Evolutionary conservation across 345 rosid species (phyloP).

Genomic region (Acer negundo): DNA sequence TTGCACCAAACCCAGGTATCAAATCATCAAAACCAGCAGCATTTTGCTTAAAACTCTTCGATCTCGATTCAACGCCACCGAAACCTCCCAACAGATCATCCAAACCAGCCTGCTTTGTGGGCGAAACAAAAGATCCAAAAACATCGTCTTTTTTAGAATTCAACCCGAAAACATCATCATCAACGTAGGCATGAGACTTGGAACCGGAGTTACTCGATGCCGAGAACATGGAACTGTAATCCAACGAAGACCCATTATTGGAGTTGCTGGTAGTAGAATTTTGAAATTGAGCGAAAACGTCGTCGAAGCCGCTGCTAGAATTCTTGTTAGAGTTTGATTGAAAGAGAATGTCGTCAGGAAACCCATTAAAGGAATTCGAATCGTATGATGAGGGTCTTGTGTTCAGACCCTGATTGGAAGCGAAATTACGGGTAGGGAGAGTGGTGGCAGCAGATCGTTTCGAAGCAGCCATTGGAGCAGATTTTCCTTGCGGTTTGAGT

Average conservation of each 20-base stretch:
- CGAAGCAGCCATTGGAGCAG: slow-evolving; percentile 79
- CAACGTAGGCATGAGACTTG: slow-evolving; percentile 33
- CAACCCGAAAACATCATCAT: slow-evolving; percentile 54
- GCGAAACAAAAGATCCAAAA: slow-evolving; percentile 52
- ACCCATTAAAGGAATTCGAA: slow-evolving; percentile 34
- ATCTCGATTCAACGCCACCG: slow-evolving; percentile 31
- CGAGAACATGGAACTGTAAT: slow-evolving; percentile 53
- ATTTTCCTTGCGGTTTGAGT: slow-evolving; percentile 81
- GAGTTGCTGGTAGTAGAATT: slow-evolving; percentile 33
- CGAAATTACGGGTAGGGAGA: slow-evolving; percentile 31
- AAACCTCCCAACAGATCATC: slow-evolving; percentile 64
- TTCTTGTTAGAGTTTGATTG: slow-evolving; percentile 29
- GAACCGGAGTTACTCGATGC: slow-evolving; percentile 30
- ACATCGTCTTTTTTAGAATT: slow-evolving; percentile 36
- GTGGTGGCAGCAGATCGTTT: slow-evolving; percentile 37
- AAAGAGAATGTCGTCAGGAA: slow-evolving; percentile 33
- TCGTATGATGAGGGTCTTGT: slow-evolving; percentile 28
- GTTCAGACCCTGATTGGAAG: slow-evolving; percentile 16
- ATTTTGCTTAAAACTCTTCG: slow-evolving; percentile 29
- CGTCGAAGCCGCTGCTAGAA: slow-evolving; percentile 46
- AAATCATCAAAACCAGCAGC: slow-evolving; percentile 58
- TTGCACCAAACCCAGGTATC: slow-evolving; percentile 76
- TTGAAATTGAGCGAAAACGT: slow-evolving; percentile 46
- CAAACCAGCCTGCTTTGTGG: slow-evolving; percentile 34
- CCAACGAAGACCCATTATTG: slow-evolving; percentile 40